Conservation (phyloP, 352 stramenopile species). For the Pseudoperonospora humuli region DNA sequence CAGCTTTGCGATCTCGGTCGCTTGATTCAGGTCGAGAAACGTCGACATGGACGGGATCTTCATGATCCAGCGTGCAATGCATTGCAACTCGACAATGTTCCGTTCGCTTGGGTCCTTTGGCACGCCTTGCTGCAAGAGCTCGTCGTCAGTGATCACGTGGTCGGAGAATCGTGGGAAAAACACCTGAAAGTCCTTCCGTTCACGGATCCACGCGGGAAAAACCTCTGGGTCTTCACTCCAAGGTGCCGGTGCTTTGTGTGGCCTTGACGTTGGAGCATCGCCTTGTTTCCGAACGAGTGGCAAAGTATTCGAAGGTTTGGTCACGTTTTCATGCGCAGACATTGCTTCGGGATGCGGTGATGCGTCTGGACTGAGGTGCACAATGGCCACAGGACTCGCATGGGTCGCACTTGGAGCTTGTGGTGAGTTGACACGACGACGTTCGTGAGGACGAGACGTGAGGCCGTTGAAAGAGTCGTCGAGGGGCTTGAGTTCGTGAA, state of each 20-base stretch:
- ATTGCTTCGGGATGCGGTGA: no score
- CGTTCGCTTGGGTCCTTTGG: constrained; percentile 51
- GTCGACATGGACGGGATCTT: constrained; percentile 61
- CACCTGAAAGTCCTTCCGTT: constrained; percentile 71
- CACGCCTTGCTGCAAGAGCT: constrained; percentile 55
- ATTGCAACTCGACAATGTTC: constrained; percentile 70
- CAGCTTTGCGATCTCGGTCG: constrained; percentile 63
- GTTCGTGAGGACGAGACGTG: no score
- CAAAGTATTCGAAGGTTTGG: no score
- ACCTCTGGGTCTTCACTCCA: constrained; percentile 29
- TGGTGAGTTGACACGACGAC: no score
- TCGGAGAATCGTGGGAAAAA: constrained; percentile 61
- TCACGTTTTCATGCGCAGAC: no score
- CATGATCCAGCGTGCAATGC: constrained; percentile 67
- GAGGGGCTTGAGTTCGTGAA: no score
- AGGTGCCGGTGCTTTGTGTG: background rate
- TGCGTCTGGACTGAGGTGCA: no score
- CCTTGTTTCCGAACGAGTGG: no score
- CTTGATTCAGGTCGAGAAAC: constrained; percentile 58
- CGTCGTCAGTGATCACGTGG: constrained; percentile 54
- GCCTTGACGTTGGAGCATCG: no score
- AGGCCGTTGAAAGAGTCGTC: no score
- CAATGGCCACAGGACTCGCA: no score
- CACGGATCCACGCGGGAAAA: constrained; percentile 54
- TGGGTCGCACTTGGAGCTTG: no score